Percentiles rank a stretch among this genome's conserved stretches.
phyloP scores from a whole-genome alignment of 2,329 filamentous ascomycete species.

The Colletotrichum scovillei region DNA sequence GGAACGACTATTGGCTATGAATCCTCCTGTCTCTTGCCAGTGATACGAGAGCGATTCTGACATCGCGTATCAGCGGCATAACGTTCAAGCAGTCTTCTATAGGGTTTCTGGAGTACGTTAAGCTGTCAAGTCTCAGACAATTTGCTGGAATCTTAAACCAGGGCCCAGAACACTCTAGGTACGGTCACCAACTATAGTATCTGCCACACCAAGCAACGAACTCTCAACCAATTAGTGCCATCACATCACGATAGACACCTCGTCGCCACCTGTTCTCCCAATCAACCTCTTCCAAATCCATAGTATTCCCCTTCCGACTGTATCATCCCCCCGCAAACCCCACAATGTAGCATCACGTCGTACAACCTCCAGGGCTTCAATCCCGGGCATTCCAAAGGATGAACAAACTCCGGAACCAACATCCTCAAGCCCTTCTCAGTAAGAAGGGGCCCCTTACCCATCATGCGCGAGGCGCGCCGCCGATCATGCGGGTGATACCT shows the following conservation, averaged over 20 bases:
- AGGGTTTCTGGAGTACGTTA: too few relatives aligned
- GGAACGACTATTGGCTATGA: not conserved
- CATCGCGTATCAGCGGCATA: not conserved
- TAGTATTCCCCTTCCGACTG: not conserved
- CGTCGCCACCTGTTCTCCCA: not conserved
- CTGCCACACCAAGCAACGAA: not conserved
- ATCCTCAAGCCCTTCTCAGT: not conserved
- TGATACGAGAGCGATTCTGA: not conserved
- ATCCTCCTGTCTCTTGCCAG: not conserved
- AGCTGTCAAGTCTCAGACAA: not conserved
- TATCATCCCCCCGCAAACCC: not conserved
- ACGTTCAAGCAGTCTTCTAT: not conserved
- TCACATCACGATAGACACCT: not conserved
- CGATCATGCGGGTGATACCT: not conserved
- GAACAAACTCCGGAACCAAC: not conserved
- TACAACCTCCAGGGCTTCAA: not conserved
- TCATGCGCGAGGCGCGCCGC: not conserved
- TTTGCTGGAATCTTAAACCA: not conserved
- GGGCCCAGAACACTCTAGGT: not conserved
- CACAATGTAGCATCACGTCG: not conserved
- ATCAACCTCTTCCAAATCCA: constrained; percentile 11
- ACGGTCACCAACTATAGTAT: not conserved
- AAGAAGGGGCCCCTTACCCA: not conserved
- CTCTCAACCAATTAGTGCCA: not conserved
- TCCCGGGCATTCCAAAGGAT: not conserved